Base-by-base conservation (phyloP, 1,139 yeast genomes). In the Geotrichum aggregatum region DNA sequence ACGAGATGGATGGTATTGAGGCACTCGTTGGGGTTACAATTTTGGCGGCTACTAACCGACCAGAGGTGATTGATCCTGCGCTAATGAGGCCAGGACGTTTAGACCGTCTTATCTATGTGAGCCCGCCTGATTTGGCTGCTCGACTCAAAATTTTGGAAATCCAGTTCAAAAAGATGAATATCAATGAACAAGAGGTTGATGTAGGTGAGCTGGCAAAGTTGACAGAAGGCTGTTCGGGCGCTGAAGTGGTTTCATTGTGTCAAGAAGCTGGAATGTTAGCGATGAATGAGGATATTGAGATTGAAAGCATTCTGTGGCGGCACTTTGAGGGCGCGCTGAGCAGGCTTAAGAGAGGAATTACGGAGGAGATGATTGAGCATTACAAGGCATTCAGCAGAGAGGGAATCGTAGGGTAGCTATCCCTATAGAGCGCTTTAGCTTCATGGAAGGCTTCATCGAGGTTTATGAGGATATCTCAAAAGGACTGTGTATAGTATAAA, bases 211-310 rank as follows among this genome's bases (percentile, higher is more conserved):
- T 87, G n/a, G 87, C 91, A 0, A 63, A 57, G 1, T 61, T 67
- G 14, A 86, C 96, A 0, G 92, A 85, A 0, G 98, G 98, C 0
- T 89, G 95, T 63, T 88, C 97, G 0, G 98, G 98, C 43, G 97
- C 98, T 0, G 98, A 92, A 67, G 89, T 92, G 33, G 95, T 91
- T 0, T 76, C 89, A 39, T 69, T 91, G 24, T 87, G 97, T 62
- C 98, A 91, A 66, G 98, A 92, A 66, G 96, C 98, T 0, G 98
- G 98, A 1, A 72, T 92, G 33, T 79, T 87, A 10, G 97, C 98
- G 0, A 84, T 92, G 55, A 87, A 87, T 83, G 96, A 87, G 60
- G 72, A 85, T 59, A 69, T 77, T 13, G 71, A 77, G 2, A 79
- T 87, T 5, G 66, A 67, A 1, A 61, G 63, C 10, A 95, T 92